phyloP scores from a whole-genome alignment of 371 early-diverging fungal species.

The Parasitella parasitica region DNA sequence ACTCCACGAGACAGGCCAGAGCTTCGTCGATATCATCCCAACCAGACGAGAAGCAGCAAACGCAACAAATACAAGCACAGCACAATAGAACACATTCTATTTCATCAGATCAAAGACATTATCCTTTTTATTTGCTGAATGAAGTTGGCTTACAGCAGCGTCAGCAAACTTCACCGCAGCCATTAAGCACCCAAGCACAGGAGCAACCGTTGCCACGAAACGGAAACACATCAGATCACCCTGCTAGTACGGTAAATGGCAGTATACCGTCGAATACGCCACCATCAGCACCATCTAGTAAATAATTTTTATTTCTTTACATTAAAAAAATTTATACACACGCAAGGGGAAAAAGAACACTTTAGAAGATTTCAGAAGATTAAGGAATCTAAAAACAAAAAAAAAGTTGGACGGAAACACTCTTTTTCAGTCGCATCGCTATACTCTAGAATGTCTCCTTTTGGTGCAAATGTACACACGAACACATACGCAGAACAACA shows the following conservation, averaged over 20 bases:
- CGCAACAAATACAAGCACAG: constrained; percentile 1
- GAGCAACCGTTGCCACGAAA: neutral
- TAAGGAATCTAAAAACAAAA: neutral
- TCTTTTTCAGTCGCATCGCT: neutral
- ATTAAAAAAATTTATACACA: neutral
- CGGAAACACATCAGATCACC: neutral
- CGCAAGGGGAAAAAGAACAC: neutral
- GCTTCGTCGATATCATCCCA: constrained; percentile 8
- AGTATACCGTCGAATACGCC: neutral
- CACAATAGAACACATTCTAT: neutral
- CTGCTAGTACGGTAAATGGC: neutral
- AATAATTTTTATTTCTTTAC: neutral
- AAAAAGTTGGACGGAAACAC: neutral
- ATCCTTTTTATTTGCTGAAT: constrained; percentile 26
- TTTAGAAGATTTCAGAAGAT: constrained; percentile 9
- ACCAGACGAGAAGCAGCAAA: neutral
- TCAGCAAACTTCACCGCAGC: neutral
- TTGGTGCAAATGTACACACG: neutral
- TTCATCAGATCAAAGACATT: constrained; percentile 17
- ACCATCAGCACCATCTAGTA: neutral
- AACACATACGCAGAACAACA: neutral
- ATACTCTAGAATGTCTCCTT: neutral
- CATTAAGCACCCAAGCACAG: neutral
- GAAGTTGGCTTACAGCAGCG: constrained; percentile 2
- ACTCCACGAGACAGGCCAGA: constrained; percentile 10